These are phyloP conservation scores for Scedosporium minutisporum DNA, from an alignment of 2,329 filamentous ascomycete species.

Conservation along the genomic window DNA sequence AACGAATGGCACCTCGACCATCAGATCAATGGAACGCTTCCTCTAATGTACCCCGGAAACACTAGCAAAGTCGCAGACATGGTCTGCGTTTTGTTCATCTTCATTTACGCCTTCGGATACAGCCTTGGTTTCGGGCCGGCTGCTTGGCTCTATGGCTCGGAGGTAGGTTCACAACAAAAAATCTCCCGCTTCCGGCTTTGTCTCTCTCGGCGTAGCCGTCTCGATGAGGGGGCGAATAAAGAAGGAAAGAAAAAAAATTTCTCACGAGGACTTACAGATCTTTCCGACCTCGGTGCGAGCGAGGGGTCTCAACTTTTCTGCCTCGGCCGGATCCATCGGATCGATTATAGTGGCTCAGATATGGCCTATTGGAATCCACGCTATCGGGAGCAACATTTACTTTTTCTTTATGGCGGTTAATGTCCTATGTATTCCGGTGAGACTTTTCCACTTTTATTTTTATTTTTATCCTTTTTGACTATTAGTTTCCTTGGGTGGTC, in stretches of 20 bases:
- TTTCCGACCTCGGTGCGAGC: slow-evolving; percentile 49
- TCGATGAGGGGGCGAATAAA: no score
- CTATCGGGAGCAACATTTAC: slow-evolving; percentile 41
- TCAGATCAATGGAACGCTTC: slow-evolving; percentile 44
- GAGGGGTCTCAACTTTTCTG: slow-evolving; percentile 44
- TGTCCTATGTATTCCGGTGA: slow-evolving; percentile 33
- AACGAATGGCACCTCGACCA: background rate
- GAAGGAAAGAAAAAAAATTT: background rate
- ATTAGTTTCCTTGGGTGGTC: no score
- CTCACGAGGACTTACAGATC: slow-evolving; percentile 26
- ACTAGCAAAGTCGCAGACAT: slow-evolving; percentile 37
- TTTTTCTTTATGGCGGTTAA: slow-evolving; percentile 49
- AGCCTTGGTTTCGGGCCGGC: slow-evolving; percentile 47
- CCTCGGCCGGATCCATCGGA: slow-evolving; percentile 44
- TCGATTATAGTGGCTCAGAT: slow-evolving; percentile 44
- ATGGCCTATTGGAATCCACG: slow-evolving; percentile 44
- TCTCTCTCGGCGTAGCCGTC: no score
- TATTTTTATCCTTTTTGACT: slow-evolving; percentile 3
- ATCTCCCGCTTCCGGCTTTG: no score
- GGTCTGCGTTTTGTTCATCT: slow-evolving; percentile 44
- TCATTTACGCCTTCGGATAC: slow-evolving; percentile 49
- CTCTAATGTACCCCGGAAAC: slow-evolving; percentile 40
- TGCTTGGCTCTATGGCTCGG: slow-evolving; percentile 50
- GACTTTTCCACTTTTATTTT: slow-evolving; percentile 3
- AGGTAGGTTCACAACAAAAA: slow-evolving; percentile 24